A percentile compares a stretch with the other conserved stretches of the same genome.
phyloP scores from a whole-genome alignment of 768 basidiomycete genomes.

The Suillus discolor region DNA sequence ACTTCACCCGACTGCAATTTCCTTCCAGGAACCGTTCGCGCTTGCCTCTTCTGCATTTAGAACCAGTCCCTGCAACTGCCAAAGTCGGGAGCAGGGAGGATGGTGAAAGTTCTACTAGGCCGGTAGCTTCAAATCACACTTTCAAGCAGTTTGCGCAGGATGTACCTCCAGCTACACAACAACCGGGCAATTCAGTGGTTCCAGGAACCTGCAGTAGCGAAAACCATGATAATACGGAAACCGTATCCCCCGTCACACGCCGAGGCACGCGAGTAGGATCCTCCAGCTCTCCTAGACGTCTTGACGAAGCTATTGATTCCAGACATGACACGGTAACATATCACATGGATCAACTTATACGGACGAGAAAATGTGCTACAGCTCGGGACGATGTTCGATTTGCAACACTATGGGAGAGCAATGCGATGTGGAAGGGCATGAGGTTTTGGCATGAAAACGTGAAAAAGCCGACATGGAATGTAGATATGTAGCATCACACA shows the following conservation, averaged over 20 bases:
- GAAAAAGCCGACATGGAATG: neutral
- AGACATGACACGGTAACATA: neutral
- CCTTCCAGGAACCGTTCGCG: slow-evolving; percentile 15
- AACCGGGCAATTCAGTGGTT: too few species aligned
- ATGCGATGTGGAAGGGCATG: slow-evolving; percentile 3
- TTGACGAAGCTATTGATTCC: neutral
- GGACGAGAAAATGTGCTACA: neutral
- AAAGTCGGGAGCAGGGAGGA: neutral
- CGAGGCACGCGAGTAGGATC: neutral
- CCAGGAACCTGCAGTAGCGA: neutral
- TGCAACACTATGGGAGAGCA: neutral
- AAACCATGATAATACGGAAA: neutral
- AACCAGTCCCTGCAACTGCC: neutral
- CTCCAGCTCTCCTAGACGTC: neutral
- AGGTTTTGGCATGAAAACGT: slow-evolving; percentile 2
- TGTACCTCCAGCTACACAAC: neutral
- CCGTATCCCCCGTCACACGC: neutral
- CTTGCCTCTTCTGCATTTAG: slow-evolving; percentile 8
- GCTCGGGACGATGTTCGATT: neutral
- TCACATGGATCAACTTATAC: slow-evolving; percentile 4
- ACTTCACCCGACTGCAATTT: slow-evolving; percentile 27
- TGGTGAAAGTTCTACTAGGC: neutral
- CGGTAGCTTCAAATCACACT: too few species aligned
- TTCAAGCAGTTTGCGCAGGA: too few species aligned
- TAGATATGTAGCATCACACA: neutral